Evolutionary conservation across 148 eudicot species (phyloP).

Genomic region (Silene conica): DNA sequence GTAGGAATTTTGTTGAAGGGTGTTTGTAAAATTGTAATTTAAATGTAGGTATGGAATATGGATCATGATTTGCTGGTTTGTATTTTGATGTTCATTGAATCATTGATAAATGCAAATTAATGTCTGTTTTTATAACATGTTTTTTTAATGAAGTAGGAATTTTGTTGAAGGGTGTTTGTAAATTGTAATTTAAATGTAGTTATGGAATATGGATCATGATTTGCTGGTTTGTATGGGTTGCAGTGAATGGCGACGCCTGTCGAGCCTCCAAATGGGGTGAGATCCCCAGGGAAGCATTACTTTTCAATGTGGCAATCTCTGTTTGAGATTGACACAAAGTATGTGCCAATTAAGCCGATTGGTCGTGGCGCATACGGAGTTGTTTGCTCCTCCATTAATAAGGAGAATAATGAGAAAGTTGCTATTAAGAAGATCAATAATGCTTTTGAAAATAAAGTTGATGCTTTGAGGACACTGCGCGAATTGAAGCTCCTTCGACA

Average conservation of each 20-base stretch:
- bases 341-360: conserved; percentile 62
- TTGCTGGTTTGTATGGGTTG: neutral
- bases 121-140: too few species aligned
- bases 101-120: too few species aligned
- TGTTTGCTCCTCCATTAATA: conserved; percentile 58
- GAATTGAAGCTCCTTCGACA: conserved; percentile 62
- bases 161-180: neutral
- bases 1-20: neutral
- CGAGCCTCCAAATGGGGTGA: conserved; percentile 57
- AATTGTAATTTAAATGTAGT: neutral
- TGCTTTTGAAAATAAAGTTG: conserved; percentile 63
- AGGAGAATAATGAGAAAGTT: conserved; percentile 61
- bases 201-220: conserved; percentile 9
- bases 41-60: neutral
- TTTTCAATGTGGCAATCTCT: conserved; percentile 60
- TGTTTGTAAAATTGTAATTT: conserved; percentile 2
- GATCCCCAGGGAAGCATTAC: conserved; percentile 58
- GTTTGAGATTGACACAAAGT: conserved; percentile 64
- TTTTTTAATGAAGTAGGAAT: too few species aligned
- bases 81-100: neutral
- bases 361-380: conserved; percentile 68
- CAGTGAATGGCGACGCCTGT: conserved; percentile 58
- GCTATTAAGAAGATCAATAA: conserved; percentile 66
- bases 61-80: neutral
- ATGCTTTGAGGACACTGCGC: conserved; percentile 65